Evolutionary conservation across 129 eudicot genomes (phyloP), one percentile per base, ranked within the genome.

Genomic region (Sambucus nigra): DNA sequence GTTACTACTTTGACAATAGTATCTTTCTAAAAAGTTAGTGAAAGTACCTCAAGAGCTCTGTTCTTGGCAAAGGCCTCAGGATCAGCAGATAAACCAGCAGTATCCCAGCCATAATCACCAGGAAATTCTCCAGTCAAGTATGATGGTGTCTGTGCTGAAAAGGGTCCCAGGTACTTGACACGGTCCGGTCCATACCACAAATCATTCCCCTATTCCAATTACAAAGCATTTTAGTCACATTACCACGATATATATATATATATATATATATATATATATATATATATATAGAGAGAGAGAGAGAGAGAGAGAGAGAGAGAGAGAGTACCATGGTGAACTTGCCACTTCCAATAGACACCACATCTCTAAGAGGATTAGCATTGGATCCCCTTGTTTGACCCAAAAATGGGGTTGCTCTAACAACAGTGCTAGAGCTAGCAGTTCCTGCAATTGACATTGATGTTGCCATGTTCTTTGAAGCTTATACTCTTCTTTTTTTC

Each of bases 151-250:
- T 68, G 68, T 18, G 68, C 73, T 22, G 73, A 60, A 33, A 68
- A 68, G 32, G 73, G 73, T 51, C 73, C 73, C 67, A 68, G 52
- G 62, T 59, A 68, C 65, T 68, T 68, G n/a, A 68, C 67, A 0
- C 73, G 32, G 62, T 68, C 73, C 32, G 73, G 73, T 24, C 73
- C 73, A 23, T 68, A 68, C 73, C 73, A 68, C 54, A 68, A 41
- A 0, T 68, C 73, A 59, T 59, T 68, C 17, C 55, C 55, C 73
- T 68, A 55, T 31, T 49, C 5, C 0, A 32, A 13, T n/a, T 18
- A 50, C 33, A 18, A 29, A 26, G 1, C 48, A 23, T 3, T 47
- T 47, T 59, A n/a, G 10, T 17, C 41, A 24, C 42, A 19, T 20
- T 23, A 38, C 25, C 49, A 16, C 11, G 11, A 6, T 17, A 32